A percentile compares a stretch with the other conserved stretches of the same genome.
Conservation (phyloP, 495 filamentous ascomycete species). For the Saxophila tyrrhenica region DNA sequence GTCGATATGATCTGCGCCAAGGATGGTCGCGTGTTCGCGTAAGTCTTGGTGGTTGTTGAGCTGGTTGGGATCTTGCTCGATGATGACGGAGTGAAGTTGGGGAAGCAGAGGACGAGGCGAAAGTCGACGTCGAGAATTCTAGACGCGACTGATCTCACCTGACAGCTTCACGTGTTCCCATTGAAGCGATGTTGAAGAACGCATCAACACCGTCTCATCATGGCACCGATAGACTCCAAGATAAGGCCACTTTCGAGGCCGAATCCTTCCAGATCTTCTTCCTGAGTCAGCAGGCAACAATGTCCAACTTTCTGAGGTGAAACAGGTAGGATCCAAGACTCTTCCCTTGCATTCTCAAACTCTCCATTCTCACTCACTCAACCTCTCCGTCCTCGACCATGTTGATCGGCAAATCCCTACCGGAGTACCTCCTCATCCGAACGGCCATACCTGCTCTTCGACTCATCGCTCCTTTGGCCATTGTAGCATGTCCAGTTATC, state of each 20-base stretch:
- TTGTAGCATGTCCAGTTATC: neutral
- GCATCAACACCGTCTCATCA: too few species aligned
- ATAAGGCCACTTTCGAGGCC: neutral
- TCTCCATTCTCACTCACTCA: too few species aligned
- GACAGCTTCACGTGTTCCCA: too few species aligned
- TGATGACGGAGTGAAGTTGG: neutral
- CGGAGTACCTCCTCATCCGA: conserved; percentile 6
- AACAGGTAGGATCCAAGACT: too few species aligned
- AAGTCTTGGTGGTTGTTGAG: neutral
- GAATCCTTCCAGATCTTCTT: neutral
- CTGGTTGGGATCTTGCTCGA: neutral
- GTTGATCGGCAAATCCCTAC: conserved; percentile 4
- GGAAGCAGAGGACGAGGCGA: neutral
- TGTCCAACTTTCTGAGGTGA: too few species aligned
- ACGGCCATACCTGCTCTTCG: neutral
- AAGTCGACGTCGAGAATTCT: too few species aligned
- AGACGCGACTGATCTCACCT: too few species aligned
- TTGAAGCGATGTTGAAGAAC: too few species aligned
- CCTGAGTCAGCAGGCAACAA: neutral
- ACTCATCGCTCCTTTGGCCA: neutral
- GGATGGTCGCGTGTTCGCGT: neutral
- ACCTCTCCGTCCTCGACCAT: too few species aligned
- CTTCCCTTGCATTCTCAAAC: too few species aligned
- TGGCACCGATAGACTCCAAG: too few species aligned
- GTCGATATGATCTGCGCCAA: neutral